A percentile compares a stretch with the other conserved stretches of the same genome.
These are phyloP conservation scores for Leucogyrophana mollusca DNA, from an alignment of 768 basidiomycete genomes.

Conservation along the genomic window DNA sequence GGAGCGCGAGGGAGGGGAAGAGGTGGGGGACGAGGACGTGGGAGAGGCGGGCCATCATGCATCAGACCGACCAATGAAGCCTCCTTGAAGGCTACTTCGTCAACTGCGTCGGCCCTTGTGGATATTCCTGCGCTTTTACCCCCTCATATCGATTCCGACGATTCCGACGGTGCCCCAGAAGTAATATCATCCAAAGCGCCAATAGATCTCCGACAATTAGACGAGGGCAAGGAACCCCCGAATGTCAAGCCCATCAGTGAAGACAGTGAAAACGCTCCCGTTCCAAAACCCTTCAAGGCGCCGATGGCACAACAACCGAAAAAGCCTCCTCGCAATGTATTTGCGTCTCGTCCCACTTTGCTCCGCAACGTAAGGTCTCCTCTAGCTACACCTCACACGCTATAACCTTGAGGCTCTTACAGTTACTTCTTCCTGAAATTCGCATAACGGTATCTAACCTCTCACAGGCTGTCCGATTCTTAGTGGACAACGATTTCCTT, in stretches of 20 bases:
- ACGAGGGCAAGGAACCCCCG: not conserved
- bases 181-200: conserved; percentile 51
- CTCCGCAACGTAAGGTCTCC: conserved; percentile 63
- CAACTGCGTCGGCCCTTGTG: not conserved
- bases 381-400: not conserved
- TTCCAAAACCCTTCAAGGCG: conserved; percentile 18
- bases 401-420: conserved; percentile 8
- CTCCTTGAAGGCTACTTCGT: not conserved
- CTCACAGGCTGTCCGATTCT: conserved; percentile 87
- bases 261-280: not conserved
- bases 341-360: conserved; percentile 65
- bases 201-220: conserved; percentile 4
- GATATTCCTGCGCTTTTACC: not conserved
- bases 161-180: conserved; percentile 53
- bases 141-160: conserved; percentile 30
- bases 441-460: conserved; percentile 87
- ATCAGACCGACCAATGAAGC: not conserved
- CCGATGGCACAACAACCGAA: conserved; percentile 41
- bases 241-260: not conserved
- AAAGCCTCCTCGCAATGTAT: conserved; percentile 58
- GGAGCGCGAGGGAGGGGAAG: conserved; percentile 26
- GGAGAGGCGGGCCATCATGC: not conserved
- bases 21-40: conserved; percentile 25
- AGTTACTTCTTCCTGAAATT: conserved; percentile 86
- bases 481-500: conserved; percentile 89